These are phyloP conservation scores for Petrea volubilis DNA, from an alignment of 257 asterid genomes.

Conservation along the genomic window DNA sequence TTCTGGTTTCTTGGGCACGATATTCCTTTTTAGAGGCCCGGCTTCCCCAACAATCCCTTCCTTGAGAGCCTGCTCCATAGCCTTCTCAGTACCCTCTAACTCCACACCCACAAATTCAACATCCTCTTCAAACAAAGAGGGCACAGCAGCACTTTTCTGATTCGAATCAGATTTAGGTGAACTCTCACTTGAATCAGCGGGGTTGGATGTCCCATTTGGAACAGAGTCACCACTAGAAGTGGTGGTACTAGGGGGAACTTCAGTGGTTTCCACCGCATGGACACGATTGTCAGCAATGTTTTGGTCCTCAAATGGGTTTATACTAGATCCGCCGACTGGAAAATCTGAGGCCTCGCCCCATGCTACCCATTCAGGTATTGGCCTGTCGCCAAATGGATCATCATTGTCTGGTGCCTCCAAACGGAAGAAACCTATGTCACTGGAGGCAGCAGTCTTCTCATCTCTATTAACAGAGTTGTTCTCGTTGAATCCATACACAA, in stretches of 20 bases:
- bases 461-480: conserved; percentile 32
- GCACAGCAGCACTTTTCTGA: conserved; percentile 49
- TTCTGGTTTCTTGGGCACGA: conserved; percentile 45
- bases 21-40: conserved; percentile 62
- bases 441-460: conserved; percentile 40
- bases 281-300: conserved; percentile 28
- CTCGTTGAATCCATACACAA: conserved; percentile 29
- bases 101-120: conserved; percentile 98
- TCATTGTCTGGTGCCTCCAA: conserved; percentile 70
- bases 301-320: conserved; percentile 71
- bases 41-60: conserved; percentile 98
- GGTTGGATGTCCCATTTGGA: conserved; percentile 46
- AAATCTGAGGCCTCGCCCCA: conserved; percentile 77
- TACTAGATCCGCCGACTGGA: conserved; percentile 57
- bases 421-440: conserved; percentile 55
- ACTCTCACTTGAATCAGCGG: conserved; percentile 38
- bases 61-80: conserved; percentile 90
- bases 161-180: conserved; percentile 42
- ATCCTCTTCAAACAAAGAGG: conserved; percentile 90
- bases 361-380: conserved; percentile 93
- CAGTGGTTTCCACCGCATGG: conserved; percentile 27
- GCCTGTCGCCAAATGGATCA: conserved; percentile 77
- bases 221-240: conserved; percentile 40
- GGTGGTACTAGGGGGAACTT: conserved; percentile 33
- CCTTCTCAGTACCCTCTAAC: conserved; percentile 75